Percentiles rank a stretch among this genome's conserved stretches.
Evolutionary conservation across 2,329 filamentous ascomycete species (phyloP).

Genomic region (Aspergillus sp.): DNA sequence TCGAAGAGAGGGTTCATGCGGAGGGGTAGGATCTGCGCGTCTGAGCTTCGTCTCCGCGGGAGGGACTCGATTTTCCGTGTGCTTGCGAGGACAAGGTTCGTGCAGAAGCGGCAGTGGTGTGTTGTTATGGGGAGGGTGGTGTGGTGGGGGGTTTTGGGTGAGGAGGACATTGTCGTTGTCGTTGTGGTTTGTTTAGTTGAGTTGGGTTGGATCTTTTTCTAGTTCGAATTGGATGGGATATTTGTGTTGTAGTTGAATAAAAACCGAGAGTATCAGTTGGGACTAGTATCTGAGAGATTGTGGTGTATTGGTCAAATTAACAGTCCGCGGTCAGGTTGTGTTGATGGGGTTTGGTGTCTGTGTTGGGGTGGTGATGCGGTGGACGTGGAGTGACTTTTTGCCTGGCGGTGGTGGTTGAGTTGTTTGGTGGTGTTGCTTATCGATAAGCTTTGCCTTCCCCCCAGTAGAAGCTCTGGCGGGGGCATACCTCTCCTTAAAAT

Average conservation of each 20-base stretch:
- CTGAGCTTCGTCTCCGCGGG: constrained; percentile 55
- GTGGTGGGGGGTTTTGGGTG: constrained; percentile 1
- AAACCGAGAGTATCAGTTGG: neutral
- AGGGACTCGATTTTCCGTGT: constrained; percentile 58
- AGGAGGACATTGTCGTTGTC: neutral
- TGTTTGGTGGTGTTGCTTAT: neutral
- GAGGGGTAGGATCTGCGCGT: constrained; percentile 62
- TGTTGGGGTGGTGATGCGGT: neutral
- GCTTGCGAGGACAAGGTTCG: constrained; percentile 65
- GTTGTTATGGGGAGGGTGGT: constrained; percentile 48
- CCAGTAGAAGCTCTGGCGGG: too few relatives aligned
- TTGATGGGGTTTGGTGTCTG: neutral
- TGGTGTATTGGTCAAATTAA: neutral
- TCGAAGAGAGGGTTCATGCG: constrained; percentile 22
- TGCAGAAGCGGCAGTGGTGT: constrained; percentile 68
- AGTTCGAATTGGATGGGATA: neutral
- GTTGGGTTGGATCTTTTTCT: neutral
- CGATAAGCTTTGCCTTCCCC: neutral
- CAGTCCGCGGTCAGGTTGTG: neutral
- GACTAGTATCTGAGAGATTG: neutral
- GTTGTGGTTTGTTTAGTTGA: too few relatives aligned
- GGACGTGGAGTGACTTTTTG: neutral
- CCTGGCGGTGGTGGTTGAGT: neutral
- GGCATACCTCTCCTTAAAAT: too few relatives aligned
- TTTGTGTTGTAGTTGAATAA: neutral